Evolutionary conservation across 768 basidiomycete genomes (phyloP), one percentile per base, ranked within the genome.

Genomic region (Pleurotus tuber-regium): DNA sequence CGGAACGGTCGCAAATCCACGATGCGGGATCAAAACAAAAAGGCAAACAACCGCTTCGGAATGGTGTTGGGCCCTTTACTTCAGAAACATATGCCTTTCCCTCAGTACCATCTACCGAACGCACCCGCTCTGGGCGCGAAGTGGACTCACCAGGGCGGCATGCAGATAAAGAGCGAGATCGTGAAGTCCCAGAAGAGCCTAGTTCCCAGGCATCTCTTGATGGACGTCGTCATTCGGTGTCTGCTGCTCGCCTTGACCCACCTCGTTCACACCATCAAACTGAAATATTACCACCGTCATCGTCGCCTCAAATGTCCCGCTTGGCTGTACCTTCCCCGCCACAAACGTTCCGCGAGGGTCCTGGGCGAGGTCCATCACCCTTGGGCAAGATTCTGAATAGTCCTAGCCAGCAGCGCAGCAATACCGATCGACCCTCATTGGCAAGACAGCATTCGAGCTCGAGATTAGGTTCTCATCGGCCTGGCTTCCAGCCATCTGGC

Each of bases 141-240:
- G 73, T 36, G 46, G 46, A 30, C 0, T 78, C 79, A 9, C 76
- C 79, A 4, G 68, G 65, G 4, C 69, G 72, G 67, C 65, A 62
- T 31, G 66, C 65, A 49, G 70, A 64, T 58, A 62, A 58, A 43
- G 69, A 69, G 40, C 59, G 57, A 28, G 72, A 71, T 46, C 67
- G 67, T 55, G 76, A 77, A 46, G 60, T 61, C 40, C 66, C 65
- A 28, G 64, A 65, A 53, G 75, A 77, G 43, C 63, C 64, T 36
- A 72, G 69, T 30, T 78, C 81, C 12, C 76, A 76, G 2, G 76
- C 72, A 14, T 73, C 81, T 4, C 74, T 76, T 52, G 79, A 83
- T 47, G 61, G 76, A 14, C 64, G 79, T 40, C 72, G 80, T 12
- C 66, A 75, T 23, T 80, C 82, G 1, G 63, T 78, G 33, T 75